These are phyloP conservation scores for Parmelia sp. DNA, from an alignment of 495 filamentous ascomycete species.

Conservation along the genomic window DNA sequence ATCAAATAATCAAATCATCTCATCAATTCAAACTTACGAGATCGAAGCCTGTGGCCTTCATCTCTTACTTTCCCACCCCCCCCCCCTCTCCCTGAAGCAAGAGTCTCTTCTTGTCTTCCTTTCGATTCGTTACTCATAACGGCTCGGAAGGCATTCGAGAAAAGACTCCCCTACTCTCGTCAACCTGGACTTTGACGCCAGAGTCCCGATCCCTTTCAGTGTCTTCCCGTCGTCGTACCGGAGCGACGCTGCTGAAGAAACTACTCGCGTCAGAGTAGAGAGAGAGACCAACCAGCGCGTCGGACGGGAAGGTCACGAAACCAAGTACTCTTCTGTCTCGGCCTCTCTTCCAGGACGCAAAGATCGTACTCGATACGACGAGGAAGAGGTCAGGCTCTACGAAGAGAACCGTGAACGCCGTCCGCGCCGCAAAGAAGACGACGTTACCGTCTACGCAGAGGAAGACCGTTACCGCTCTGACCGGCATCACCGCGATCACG, in stretches of 20 bases:
- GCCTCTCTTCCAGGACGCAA: slow-evolving; percentile 59
- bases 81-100: slow-evolving; percentile 52
- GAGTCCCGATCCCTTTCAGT: slow-evolving; percentile 98
- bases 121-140: slow-evolving; percentile 66
- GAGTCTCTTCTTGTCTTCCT: slow-evolving; percentile 91
- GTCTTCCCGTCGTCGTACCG: slow-evolving; percentile 98
- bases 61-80: slow-evolving; percentile 16
- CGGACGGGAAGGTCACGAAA: slow-evolving; percentile 90
- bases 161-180: slow-evolving; percentile 75
- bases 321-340: slow-evolving; percentile 57
- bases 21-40: not conserved
- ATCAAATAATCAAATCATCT: too few relatives aligned
- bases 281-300: slow-evolving; percentile 75
- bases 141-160: slow-evolving; percentile 92
- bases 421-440: slow-evolving; percentile 50
- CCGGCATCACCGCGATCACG: slow-evolving; percentile 24
- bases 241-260: slow-evolving; percentile 71
- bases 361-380: slow-evolving; percentile 51
- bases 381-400: slow-evolving; percentile 75
- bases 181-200: slow-evolving; percentile 99
- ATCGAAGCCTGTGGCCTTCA: slow-evolving; percentile 17
- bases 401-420: slow-evolving; percentile 62
- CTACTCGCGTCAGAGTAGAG: slow-evolving; percentile 78
- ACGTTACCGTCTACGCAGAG: slow-evolving; percentile 46
- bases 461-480: slow-evolving; percentile 26